Conservation (phyloP, 129 eudicot species). For the Dittrichia graveolens region DNA sequence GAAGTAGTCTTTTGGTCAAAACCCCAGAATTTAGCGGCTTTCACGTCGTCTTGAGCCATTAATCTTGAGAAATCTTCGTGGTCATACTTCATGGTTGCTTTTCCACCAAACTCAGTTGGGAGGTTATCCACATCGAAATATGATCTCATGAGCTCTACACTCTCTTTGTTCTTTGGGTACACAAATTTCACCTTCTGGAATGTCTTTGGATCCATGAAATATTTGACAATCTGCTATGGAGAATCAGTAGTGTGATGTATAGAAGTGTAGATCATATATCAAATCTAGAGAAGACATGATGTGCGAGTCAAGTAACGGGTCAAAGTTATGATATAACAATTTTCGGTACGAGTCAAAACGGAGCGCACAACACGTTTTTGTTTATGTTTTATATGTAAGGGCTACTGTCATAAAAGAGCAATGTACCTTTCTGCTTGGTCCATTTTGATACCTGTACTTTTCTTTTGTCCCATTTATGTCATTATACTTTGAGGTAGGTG, state of each 20-base stretch:
- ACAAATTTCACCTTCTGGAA: conserved; percentile 70
- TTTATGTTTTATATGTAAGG: no score
- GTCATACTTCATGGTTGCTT: conserved; percentile 72
- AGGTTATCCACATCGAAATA: conserved; percentile 83
- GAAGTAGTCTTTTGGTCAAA: conserved; percentile 44
- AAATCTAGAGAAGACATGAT: background rate
- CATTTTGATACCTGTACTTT: no score
- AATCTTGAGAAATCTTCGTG: conserved; percentile 88
- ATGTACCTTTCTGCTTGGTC: no score
- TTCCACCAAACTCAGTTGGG: conserved; percentile 89
- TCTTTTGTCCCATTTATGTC: no score
- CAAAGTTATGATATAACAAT: background rate
- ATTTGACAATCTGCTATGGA: conserved; percentile 61
- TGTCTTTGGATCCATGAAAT: conserved; percentile 78
- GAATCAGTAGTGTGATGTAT: background rate
- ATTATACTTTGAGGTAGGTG: no score
- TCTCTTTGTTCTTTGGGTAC: conserved; percentile 78
- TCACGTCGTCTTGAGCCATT: conserved; percentile 84
- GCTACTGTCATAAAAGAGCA: no score
- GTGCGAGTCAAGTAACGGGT: background rate
- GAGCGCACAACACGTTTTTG: no score
- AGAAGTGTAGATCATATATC: background rate
- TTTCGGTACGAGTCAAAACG: background rate
- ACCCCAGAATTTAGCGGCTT: conserved; percentile 81
- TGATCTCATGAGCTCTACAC: conserved; percentile 72